phyloP scores from a whole-genome alignment of 768 basidiomycete genomes.

The Cystofilobasidium macerans region DNA sequence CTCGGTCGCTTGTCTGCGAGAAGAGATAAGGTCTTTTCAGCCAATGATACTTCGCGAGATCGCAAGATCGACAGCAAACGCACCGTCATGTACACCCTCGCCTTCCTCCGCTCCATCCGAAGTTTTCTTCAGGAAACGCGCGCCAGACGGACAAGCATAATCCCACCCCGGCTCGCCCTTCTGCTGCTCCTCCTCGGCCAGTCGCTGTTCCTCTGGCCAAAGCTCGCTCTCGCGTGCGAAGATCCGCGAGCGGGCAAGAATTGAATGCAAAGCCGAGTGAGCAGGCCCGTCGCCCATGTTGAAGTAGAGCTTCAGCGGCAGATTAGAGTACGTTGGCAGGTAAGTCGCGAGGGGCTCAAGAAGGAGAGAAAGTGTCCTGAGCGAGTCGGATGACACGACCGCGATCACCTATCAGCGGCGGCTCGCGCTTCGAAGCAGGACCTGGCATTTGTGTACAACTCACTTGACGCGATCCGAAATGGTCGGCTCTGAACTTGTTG shows the following conservation, averaged over 20 bases:
- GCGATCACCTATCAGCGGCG: not conserved
- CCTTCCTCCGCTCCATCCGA: no score
- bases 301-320: conserved; percentile 13
- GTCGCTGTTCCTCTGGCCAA: conserved; percentile 1
- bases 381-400: no score
- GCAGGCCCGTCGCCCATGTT: conserved; percentile 15
- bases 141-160: not conserved
- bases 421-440: not conserved
- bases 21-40: not conserved
- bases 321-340: conserved; percentile 1
- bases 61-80: not conserved
- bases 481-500: not conserved
- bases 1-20: not conserved
- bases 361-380: not conserved
- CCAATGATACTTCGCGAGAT: no score
- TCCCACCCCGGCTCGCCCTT: not conserved
- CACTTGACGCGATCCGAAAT: not conserved
- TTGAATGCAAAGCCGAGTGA: not conserved
- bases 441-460: not conserved
- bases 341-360: not conserved
- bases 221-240: conserved; percentile 11
- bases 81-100: not conserved
- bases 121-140: not conserved
- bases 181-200: conserved; percentile 1
- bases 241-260: not conserved